These are phyloP conservation scores for Citrus trifoliata DNA, from an alignment of 345 rosid genomes.

Conservation along the genomic window DNA sequence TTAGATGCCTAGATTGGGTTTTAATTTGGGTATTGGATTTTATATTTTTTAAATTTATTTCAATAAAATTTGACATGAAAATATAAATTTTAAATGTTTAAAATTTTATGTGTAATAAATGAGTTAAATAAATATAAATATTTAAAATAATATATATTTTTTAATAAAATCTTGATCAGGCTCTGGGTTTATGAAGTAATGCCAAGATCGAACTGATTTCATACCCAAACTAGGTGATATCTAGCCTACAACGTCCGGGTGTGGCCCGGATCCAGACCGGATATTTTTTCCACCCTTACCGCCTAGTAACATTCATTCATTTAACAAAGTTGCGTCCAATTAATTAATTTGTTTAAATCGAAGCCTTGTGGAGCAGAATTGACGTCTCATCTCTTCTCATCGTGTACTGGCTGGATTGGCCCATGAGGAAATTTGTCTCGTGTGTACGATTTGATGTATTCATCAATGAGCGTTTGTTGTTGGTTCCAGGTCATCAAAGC, in stretches of 20 bases:
- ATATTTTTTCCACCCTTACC: fast-evolving
- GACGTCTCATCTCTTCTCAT: not conserved
- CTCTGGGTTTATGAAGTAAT: no score
- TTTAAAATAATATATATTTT: no score
- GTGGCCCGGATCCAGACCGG: fast-evolving
- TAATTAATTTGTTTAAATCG: not conserved
- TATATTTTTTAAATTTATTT: no score
- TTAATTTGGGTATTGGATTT: no score
- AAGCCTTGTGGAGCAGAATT: not conserved
- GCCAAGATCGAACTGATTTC: fast-evolving
- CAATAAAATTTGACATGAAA: no score
- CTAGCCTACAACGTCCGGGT: fast-evolving
- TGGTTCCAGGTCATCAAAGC: slow-evolving; percentile 24
- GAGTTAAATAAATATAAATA: no score
- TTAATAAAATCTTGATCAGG: no score
- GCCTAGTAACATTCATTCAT: not conserved
- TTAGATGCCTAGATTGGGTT: no score
- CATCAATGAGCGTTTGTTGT: not conserved
- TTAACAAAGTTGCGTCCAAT: not conserved
- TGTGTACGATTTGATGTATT: not conserved
- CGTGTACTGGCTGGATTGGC: not conserved
- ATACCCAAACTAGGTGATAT: fast-evolving
- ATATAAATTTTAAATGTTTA: no score
- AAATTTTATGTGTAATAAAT: no score
- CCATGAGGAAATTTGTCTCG: not conserved